phyloP scores from a whole-genome alignment of 495 filamentous ascomycete genomes.

The Platismatia glauca region DNA sequence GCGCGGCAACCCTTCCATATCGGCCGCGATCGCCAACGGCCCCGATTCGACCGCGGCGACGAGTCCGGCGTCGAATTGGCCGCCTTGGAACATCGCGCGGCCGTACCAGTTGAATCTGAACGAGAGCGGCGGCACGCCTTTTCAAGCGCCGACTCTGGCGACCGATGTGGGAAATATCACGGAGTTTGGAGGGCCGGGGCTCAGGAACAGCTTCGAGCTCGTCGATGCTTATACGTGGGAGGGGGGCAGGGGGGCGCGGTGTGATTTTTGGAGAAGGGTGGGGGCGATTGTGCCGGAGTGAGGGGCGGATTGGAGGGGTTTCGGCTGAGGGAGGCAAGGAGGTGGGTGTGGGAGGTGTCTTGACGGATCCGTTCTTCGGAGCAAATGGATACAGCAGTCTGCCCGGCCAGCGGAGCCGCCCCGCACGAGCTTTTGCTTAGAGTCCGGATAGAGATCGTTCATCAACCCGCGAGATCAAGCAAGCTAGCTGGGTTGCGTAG shows the following conservation, averaged over 20 bases:
- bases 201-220: slow-evolving; percentile 40
- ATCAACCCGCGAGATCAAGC: too few relatives aligned
- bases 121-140: slow-evolving; percentile 41
- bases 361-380: too few relatives aligned
- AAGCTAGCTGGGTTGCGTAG: too few relatives aligned
- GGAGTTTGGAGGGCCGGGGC: slow-evolving; percentile 33
- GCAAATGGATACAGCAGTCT: too few relatives aligned
- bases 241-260: slow-evolving; percentile 45
- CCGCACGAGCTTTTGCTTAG: too few relatives aligned
- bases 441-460: too few relatives aligned
- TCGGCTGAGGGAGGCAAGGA: too few relatives aligned
- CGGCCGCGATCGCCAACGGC: slow-evolving; percentile 35
- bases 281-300: slow-evolving; percentile 35
- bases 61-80: slow-evolving; percentile 21
- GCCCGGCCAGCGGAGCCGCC: too few relatives aligned
- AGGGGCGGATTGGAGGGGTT: too few relatives aligned
- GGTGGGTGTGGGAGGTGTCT: too few relatives aligned
- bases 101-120: slow-evolving; percentile 46
- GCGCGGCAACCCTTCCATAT: slow-evolving; percentile 41
- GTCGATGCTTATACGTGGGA: slow-evolving; percentile 47
- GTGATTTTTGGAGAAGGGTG: slow-evolving; percentile 48
- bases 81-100: slow-evolving; percentile 26
- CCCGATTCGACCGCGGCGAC: not conserved
- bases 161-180: slow-evolving; percentile 21
- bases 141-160: not conserved